A percentile compares a stretch with the other conserved stretches of the same genome.
phyloP scores from a whole-genome alignment of 495 filamentous ascomycete species.

The Aspergillus indologenus region DNA sequence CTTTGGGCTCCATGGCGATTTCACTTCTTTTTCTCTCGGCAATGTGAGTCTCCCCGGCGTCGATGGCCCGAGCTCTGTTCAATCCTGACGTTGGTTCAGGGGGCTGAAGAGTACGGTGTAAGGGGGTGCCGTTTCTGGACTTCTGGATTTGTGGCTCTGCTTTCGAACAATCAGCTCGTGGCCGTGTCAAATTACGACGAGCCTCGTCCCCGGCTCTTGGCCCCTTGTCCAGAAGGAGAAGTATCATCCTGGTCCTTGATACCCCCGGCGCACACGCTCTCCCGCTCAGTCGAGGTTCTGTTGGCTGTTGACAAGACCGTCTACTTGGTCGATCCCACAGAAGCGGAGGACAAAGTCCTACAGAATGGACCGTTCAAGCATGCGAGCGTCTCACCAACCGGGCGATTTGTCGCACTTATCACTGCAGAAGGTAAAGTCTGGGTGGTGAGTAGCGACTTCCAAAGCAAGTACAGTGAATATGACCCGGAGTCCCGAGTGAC shows the following conservation, averaged over 20 bases:
- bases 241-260: slow-evolving; percentile 89
- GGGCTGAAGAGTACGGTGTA: slow-evolving; percentile 83
- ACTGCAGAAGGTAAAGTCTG: slow-evolving; percentile 82
- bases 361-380: slow-evolving; percentile 91
- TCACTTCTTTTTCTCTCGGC: slow-evolving; percentile 92
- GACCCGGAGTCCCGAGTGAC: slow-evolving; percentile 80
- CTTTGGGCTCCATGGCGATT: slow-evolving; percentile 87
- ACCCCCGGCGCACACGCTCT: slow-evolving; percentile 83
- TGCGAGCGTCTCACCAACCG: slow-evolving; percentile 85
- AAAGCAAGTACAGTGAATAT: slow-evolving; percentile 86
- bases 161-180: slow-evolving; percentile 84
- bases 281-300: slow-evolving; percentile 92
- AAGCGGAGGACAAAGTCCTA: slow-evolving; percentile 85
- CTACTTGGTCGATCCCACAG: slow-evolving; percentile 79
- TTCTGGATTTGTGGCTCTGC: slow-evolving; percentile 86
- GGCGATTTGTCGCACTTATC: slow-evolving; percentile 81
- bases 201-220: slow-evolving; percentile 80
- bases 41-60: slow-evolving; percentile 51
- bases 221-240: slow-evolving; percentile 69
- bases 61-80: neutral
- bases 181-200: slow-evolving; percentile 87
- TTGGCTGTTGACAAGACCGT: slow-evolving; percentile 83
- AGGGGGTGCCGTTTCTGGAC: slow-evolving; percentile 86
- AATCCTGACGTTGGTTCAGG: slow-evolving; percentile 39
- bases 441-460: slow-evolving; percentile 93